A percentile compares a stretch with the other conserved stretches of the same genome.
Evolutionary conservation across 1,139 yeast species (phyloP).

Genomic region (Taphrina betulina): DNA sequence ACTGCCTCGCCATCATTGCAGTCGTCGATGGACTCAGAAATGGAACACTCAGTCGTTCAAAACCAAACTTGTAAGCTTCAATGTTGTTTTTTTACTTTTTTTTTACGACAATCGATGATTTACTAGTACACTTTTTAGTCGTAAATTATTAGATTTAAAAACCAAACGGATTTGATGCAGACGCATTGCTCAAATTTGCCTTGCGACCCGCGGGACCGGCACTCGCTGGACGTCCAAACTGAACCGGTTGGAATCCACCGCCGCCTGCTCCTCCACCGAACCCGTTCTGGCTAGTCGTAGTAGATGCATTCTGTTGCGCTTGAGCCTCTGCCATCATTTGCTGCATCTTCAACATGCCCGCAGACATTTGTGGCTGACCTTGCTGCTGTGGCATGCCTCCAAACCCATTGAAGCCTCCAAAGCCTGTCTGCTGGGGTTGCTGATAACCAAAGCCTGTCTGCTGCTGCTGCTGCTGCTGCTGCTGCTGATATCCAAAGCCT

Average conservation of each 20-base stretch:
- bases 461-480: conserved; percentile 34
- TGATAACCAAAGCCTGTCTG: conserved; percentile 38
- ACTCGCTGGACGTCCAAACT: conserved; percentile 19
- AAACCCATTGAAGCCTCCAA: conserved; percentile 37
- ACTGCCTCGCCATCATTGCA: conserved; percentile 20
- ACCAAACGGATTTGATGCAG: conserved; percentile 29
- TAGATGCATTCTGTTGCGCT: conserved; percentile 7
- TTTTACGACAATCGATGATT: too few relatives aligned
- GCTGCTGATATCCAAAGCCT: conserved; percentile 33
- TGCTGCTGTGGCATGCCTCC: conserved; percentile 38
- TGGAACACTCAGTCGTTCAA: not conserved
- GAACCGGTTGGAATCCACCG: conserved; percentile 13
- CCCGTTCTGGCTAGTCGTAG: not conserved
- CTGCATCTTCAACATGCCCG: conserved; percentile 32
- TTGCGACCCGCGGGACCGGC: conserved; percentile 21
- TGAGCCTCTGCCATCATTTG: conserved; percentile 32
- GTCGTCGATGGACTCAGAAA: conserved; percentile 25
- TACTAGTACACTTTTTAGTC: too few relatives aligned
- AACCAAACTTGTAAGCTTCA: conserved; percentile 4
- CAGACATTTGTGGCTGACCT: conserved; percentile 38
- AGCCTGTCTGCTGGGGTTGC: conserved; percentile 49
- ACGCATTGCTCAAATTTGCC: conserved; percentile 17
- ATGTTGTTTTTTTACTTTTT: too few relatives aligned
- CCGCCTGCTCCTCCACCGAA: conserved; percentile 4
- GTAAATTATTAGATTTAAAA: too few relatives aligned